phyloP scores from a whole-genome alignment of 2,329 filamentous ascomycete genomes.

The Colletotrichum sansevieriae region DNA sequence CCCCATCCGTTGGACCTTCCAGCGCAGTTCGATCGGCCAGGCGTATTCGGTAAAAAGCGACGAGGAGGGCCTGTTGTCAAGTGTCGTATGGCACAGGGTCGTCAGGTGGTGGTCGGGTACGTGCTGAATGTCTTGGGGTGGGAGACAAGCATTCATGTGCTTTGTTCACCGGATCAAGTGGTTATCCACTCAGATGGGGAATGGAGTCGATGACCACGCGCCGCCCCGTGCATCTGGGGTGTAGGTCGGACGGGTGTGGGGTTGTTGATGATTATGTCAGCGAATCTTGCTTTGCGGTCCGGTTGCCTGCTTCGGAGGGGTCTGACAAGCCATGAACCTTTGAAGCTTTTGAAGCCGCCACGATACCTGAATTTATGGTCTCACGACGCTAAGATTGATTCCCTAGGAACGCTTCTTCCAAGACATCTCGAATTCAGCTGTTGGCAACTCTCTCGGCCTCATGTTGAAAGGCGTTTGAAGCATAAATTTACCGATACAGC shows the following conservation, averaged over 20 bases:
- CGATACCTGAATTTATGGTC: too few relatives aligned
- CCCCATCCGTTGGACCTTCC: slow-evolving; percentile 7
- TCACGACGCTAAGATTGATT: too few relatives aligned
- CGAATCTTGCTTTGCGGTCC: not conserved
- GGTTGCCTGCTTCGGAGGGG: too few relatives aligned
- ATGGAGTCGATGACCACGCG: slow-evolving; percentile 36
- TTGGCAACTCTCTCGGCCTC: too few relatives aligned
- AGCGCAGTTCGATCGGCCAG: not conserved
- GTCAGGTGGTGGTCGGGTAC: not conserved
- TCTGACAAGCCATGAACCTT: too few relatives aligned
- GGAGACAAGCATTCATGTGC: slow-evolving; percentile 39
- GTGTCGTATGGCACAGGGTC: not conserved
- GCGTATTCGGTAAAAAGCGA: not conserved
- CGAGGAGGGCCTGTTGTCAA: not conserved
- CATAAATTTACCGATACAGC: too few relatives aligned
- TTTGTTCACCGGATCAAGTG: slow-evolving; percentile 26
- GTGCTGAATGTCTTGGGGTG: not conserved
- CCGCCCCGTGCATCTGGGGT: slow-evolving; percentile 22
- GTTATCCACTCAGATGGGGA: slow-evolving; percentile 36
- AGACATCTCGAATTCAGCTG: too few relatives aligned
- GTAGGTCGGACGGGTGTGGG: slow-evolving; percentile 25
- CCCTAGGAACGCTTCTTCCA: too few relatives aligned
- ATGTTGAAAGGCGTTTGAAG: too few relatives aligned
- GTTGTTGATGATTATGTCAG: slow-evolving; percentile 26
- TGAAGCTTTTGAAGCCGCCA: too few relatives aligned